phyloP scores from a whole-genome alignment of 2,329 filamentous ascomycete species.

The Aspergillus sp. region DNA sequence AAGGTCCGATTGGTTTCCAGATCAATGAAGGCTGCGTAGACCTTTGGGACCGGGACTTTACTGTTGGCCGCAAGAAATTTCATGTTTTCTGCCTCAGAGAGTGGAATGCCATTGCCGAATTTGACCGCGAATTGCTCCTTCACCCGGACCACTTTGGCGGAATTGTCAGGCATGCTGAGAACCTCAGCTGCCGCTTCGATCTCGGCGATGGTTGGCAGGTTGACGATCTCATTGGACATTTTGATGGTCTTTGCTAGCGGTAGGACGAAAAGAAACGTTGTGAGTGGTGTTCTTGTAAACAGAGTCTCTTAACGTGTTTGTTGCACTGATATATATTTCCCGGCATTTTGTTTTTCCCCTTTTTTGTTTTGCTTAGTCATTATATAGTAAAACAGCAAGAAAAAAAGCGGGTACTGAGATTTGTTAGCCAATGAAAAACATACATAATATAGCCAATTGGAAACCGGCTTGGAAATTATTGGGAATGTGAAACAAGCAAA shows the following conservation, averaged over 20 bases:
- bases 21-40: conserved; percentile 7
- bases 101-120: conserved; percentile 7
- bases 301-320: too few relatives aligned
- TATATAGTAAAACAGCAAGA: too few relatives aligned
- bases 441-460: too few relatives aligned
- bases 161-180: conserved; percentile 8
- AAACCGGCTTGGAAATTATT: too few relatives aligned
- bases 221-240: background rate
- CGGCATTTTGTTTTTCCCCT: too few relatives aligned
- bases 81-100: conserved; percentile 14
- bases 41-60: conserved; percentile 7
- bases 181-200: conserved; percentile 12
- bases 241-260: background rate
- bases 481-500: too few relatives aligned
- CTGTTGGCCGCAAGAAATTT: conserved; percentile 9
- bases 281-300: too few relatives aligned
- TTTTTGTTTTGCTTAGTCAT: too few relatives aligned
- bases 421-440: too few relatives aligned
- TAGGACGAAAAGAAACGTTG: too few relatives aligned
- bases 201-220: conserved; percentile 10
- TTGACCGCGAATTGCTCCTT: conserved; percentile 14
- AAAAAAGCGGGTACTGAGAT: too few relatives aligned
- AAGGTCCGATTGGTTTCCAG: conserved; percentile 9
- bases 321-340: too few relatives aligned
- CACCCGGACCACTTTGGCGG: conserved; percentile 12